These are phyloP conservation scores for Kokia cookei DNA, from an alignment of 441 rosid species.

Conservation along the genomic window DNA sequence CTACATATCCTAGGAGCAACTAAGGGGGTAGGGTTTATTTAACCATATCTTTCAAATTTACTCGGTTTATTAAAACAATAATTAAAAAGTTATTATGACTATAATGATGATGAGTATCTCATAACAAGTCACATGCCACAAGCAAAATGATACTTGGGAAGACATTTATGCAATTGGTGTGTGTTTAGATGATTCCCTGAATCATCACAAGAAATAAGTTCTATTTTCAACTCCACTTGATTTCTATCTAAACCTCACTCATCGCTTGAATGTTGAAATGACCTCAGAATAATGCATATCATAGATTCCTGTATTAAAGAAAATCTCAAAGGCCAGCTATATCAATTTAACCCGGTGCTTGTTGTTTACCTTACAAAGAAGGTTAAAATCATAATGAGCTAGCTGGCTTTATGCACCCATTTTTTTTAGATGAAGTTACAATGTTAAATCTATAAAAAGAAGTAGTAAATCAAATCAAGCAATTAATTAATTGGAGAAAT, in stretches of 20 bases:
- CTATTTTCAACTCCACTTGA: not conserved
- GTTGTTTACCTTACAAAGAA: not conserved
- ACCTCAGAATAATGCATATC: too few species aligned
- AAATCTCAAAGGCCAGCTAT: too few species aligned
- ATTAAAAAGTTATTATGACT: constrained; percentile 9
- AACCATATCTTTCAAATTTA: not conserved
- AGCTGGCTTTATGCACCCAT: not conserved
- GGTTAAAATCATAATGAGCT: not conserved
- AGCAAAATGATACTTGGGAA: not conserved
- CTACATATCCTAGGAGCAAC: not conserved
- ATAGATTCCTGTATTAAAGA: too few species aligned
- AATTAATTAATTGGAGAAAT: too few species aligned
- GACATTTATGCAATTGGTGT: not conserved
- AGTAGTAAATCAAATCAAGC: too few species aligned
- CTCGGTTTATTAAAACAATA: constrained; percentile 12
- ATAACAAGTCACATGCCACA: constrained; percentile 13
- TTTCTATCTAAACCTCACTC: not conserved
- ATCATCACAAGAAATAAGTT: not conserved
- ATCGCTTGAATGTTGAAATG: not conserved
- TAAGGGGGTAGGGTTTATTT: not conserved
- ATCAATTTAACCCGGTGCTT: not conserved
- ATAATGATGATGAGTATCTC: constrained; percentile 12
- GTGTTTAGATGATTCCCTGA: not conserved
- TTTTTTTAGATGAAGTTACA: too few species aligned
- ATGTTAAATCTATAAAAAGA: too few species aligned